Conservation (phyloP, 129 eudicot genomes). For the Chrysanthemum seticuspe region DNA sequence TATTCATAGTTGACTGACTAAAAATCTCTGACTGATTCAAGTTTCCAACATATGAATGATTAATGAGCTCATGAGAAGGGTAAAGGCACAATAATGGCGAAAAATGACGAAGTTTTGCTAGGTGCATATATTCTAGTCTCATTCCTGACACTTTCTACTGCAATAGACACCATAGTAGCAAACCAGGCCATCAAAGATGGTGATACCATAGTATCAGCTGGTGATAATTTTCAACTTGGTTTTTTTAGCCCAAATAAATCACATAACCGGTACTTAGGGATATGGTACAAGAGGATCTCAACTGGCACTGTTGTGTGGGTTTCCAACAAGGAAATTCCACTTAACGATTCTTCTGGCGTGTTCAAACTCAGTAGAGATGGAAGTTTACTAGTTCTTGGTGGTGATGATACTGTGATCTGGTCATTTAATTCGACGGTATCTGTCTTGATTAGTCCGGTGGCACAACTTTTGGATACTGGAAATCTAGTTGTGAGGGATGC, state of each 20-base stretch:
- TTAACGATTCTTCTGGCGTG: background rate
- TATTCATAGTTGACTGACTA: too few species aligned
- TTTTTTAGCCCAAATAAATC: constrained; percentile 22
- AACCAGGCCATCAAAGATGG: constrained; percentile 11
- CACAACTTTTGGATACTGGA: constrained; percentile 22
- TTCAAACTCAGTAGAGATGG: constrained; percentile 13
- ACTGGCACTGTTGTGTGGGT: constrained; percentile 26
- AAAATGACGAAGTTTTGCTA: too few species aligned
- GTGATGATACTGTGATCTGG: background rate
- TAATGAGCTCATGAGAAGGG: too few species aligned
- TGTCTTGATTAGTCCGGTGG: background rate
- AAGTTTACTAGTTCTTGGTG: constrained; percentile 3
- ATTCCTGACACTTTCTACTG: background rate
- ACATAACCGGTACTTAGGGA: constrained; percentile 24
- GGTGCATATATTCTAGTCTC: too few species aligned
- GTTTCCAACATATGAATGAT: too few species aligned
- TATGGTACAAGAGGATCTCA: constrained; percentile 39
- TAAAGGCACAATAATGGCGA: too few species aligned
- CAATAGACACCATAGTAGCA: background rate
- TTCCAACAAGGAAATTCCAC: constrained; percentile 21
- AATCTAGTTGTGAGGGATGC: constrained; percentile 17
- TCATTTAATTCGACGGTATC: constrained; percentile 7
- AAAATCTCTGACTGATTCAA: too few species aligned
- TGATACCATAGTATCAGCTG: constrained; percentile 23
- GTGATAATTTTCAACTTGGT: constrained; percentile 20